These are phyloP conservation scores for Macrophomina phaseolina DNA, from an alignment of 2,329 filamentous ascomycete genomes.

Conservation along the genomic window DNA sequence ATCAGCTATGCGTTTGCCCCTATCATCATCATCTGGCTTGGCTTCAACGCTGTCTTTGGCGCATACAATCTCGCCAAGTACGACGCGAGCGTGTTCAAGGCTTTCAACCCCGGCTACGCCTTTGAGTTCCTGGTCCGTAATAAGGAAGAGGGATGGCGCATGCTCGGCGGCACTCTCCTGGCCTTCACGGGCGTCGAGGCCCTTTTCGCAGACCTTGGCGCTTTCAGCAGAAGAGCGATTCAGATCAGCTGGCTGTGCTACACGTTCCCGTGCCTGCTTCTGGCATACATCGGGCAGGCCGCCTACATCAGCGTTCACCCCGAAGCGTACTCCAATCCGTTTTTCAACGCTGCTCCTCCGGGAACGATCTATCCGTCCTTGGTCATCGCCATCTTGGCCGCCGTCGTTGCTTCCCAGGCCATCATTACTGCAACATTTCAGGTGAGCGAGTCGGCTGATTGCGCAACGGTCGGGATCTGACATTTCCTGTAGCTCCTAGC, in stretches of 20 bases:
- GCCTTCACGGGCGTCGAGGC: constrained; percentile 77
- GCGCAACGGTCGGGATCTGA: too few species aligned
- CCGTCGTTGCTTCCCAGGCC: constrained; percentile 78
- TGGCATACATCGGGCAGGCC: constrained; percentile 75
- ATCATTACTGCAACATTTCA: constrained; percentile 54
- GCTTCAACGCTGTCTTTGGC: constrained; percentile 66
- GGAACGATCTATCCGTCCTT: constrained; percentile 72
- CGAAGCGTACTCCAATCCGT: constrained; percentile 72
- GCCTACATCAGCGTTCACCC: constrained; percentile 69
- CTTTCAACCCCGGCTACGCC: constrained; percentile 62
- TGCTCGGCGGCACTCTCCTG: constrained; percentile 71
- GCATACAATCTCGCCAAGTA: constrained; percentile 62
- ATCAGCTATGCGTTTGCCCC: constrained; percentile 68
- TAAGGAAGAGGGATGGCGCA: constrained; percentile 65
- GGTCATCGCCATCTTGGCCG: constrained; percentile 71
- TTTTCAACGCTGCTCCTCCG: constrained; percentile 72
- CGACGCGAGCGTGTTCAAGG: constrained; percentile 57
- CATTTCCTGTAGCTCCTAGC: constrained; percentile 59
- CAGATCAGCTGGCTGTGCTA: constrained; percentile 75
- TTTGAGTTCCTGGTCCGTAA: constrained; percentile 66
- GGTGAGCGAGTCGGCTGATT: neutral
- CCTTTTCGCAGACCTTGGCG: constrained; percentile 77
- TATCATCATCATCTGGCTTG: constrained; percentile 70
- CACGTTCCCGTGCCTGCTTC: constrained; percentile 69
- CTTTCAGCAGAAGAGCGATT: constrained; percentile 68